Evolutionary conservation across 805 yeast genomes (phyloP).

Genomic region (Lachancea lanzarotensis): DNA sequence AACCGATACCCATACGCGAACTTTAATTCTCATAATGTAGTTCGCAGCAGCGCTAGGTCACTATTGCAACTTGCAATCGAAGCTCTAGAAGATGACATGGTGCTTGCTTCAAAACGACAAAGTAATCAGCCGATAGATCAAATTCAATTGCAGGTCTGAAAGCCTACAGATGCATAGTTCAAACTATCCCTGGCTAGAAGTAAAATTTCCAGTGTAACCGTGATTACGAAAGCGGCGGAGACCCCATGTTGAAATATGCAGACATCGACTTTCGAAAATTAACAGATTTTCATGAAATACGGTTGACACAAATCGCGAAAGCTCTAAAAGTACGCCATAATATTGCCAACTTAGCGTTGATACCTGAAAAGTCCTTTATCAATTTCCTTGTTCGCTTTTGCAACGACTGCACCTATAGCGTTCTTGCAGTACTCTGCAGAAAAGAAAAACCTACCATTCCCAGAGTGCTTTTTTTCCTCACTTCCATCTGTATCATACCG

Average conservation of each 20-base stretch:
- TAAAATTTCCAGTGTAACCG: background rate
- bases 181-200: background rate
- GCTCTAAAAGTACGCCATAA: background rate
- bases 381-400: background rate
- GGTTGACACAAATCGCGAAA: background rate
- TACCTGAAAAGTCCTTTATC: background rate
- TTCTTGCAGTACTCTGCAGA: background rate
- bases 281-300: background rate
- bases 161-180: background rate
- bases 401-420: slow-evolving; percentile 1
- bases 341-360: background rate
- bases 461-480: background rate
- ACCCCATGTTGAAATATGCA: background rate
- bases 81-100: background rate
- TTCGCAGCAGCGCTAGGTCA: background rate
- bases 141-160: background rate
- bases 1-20: background rate
- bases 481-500: background rate
- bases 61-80: background rate
- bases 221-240: background rate
- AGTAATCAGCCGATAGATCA: background rate
- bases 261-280: background rate
- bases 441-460: background rate
- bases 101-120: background rate
- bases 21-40: background rate